Base-by-base conservation (phyloP, 2,329 filamentous ascomycete genomes). In the Sphaerulina populicola region DNA sequence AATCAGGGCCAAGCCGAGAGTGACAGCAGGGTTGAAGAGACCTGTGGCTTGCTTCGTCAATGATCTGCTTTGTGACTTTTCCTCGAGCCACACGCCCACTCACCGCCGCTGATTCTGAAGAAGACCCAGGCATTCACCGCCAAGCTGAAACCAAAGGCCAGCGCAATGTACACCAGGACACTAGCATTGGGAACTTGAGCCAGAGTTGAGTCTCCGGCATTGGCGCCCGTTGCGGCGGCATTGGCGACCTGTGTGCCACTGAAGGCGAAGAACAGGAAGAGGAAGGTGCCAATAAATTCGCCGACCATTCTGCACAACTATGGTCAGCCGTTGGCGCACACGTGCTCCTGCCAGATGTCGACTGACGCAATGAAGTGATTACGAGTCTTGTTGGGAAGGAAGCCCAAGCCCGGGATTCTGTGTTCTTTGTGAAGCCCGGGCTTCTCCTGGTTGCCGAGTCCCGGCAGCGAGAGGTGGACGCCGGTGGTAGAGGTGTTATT, bases 1-100 rank as follows among this genome's bases (percentile, higher is more conserved):
- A 46, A 75, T 69, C 44, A 77, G 57, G 29, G 67, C 69, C 61
- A 77, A 64, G n/a, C 70, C 74, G 18, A 77, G 59, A 0, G 73
- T 74, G 23, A 76, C 74, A 63, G 65, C 66, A 6, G 65, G 65
- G 41, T 67, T 67, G 61, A 68, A 68, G 12, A 67, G 57, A n/a
- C 65, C 66, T 62, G 39, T 5, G 21, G 29, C 12, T 6, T 6
- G 29, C 14, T 6, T 6, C 4, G 33, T 52, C 45, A 51, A 45
- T 47, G 44, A 44, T 27, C 6, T 44, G 44, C 8, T 15, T 18
- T 18, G 18, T 6, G 8, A 42, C 11, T 9, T 10, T 10, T 43
- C 3, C 21, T 11, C 45, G 12, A 33, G 31, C 36, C 8, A 12
- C 14, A 7, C 6, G 10, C 18, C 11, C 37, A 47, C 60, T 52